Evolutionary conservation across 345 rosid genomes (phyloP).

Genomic region (Eucalyptus globulus): DNA sequence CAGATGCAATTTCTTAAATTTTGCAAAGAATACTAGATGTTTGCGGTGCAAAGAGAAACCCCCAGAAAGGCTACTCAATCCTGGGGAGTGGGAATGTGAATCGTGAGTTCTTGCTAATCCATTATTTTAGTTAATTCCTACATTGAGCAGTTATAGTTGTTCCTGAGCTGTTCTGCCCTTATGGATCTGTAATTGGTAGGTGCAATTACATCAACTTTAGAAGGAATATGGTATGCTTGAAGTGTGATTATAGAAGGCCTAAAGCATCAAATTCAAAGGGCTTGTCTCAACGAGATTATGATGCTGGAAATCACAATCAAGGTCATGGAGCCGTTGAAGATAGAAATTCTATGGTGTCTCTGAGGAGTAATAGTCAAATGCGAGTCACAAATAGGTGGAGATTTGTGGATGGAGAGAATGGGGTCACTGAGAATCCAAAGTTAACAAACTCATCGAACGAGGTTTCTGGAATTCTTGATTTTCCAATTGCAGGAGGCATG

Average conservation of each 20-base stretch:
- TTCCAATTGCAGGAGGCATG: conserved; percentile 53
- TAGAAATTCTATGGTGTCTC: neutral
- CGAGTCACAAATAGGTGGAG: conserved; percentile 25
- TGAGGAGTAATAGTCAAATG: neutral
- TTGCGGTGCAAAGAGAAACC: conserved; percentile 71
- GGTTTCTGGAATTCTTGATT: conserved; percentile 22
- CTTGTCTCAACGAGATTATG: neutral
- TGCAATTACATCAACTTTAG: conserved; percentile 86
- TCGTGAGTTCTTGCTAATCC: conserved; percentile 45
- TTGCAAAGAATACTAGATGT: conserved; percentile 77
- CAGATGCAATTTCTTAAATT: conserved; percentile 87
- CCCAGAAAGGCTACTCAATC: conserved; percentile 62
- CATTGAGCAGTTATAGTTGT: neutral
- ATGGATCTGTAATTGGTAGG: conserved; percentile 11
- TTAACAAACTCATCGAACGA: neutral
- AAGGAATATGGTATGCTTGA: conserved; percentile 71
- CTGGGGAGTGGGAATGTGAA: conserved; percentile 96
- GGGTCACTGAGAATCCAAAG: neutral
- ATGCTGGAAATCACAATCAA: neutral
- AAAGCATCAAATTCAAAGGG: conserved; percentile 26
- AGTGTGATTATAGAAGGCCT: conserved; percentile 70
- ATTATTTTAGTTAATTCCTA: neutral
- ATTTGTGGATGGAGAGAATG: conserved; percentile 31
- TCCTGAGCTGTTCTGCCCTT: neutral
- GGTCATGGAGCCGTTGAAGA: neutral